Evolutionary conservation across 352 stramenopile genomes (phyloP).

Genomic region (Peronospora farinosa): DNA sequence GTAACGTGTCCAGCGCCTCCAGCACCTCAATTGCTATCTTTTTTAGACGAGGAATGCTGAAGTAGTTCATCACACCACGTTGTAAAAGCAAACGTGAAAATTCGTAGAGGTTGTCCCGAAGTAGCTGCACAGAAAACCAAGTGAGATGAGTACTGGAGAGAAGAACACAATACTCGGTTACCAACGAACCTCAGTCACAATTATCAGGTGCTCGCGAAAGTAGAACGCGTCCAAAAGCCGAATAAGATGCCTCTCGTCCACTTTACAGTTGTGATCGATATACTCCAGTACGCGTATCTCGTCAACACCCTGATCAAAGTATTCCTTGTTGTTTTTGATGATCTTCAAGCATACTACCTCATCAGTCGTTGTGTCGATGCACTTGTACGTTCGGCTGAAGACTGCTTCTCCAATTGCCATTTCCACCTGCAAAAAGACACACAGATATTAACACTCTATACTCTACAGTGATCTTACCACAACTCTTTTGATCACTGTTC

Average conservation of each 20-base stretch:
- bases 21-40: conserved; percentile 95
- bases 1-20: conserved; percentile 78
- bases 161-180: neutral
- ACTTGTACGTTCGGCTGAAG: conserved; percentile 82
- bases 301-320: conserved; percentile 94
- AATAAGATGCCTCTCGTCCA: conserved; percentile 91
- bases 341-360: conserved; percentile 95
- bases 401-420: conserved; percentile 72
- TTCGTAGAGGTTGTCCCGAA: conserved; percentile 97
- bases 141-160: conserved; percentile 1
- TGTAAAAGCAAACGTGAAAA: conserved; percentile 87
- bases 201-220: conserved; percentile 92
- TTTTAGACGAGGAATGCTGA: conserved; percentile 89
- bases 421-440: conserved; percentile 40
- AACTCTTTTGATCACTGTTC: neutral
- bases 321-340: conserved; percentile 99
- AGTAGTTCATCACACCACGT: conserved; percentile 88
- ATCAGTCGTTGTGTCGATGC: conserved; percentile 48
- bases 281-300: conserved; percentile 75
- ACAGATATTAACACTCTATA: conserved; percentile 4
- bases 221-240: conserved; percentile 93
- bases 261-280: conserved; percentile 67
- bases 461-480: neutral
- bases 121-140: conserved; percentile 47
- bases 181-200: conserved; percentile 92